Conservation (phyloP, 495 filamentous ascomycete species). For the Sabuloglossum arenarium region DNA sequence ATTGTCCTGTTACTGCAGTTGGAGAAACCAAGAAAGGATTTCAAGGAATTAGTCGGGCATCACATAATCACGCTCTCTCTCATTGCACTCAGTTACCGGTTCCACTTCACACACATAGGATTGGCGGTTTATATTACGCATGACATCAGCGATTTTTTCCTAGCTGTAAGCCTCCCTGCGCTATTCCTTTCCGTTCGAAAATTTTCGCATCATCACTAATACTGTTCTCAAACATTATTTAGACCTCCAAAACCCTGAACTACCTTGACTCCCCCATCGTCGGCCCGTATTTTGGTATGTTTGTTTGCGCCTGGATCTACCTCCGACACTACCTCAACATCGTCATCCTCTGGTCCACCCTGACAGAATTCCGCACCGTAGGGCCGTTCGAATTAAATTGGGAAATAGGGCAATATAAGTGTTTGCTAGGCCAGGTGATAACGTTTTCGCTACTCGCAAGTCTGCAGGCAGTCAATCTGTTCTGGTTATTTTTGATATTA, state of each 20-base stretch:
- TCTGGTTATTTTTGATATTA: slow-evolving; percentile 72
- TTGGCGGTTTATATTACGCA: slow-evolving; percentile 92
- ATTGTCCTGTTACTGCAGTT: slow-evolving; percentile 75
- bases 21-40: slow-evolving; percentile 93
- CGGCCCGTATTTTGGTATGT: slow-evolving; percentile 63
- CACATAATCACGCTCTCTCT: slow-evolving; percentile 84
- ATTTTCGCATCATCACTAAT: background rate
- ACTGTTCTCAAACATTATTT: background rate
- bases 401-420: slow-evolving; percentile 71
- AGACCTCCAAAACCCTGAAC: slow-evolving; percentile 89
- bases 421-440: slow-evolving; percentile 51
- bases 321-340: slow-evolving; percentile 83
- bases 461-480: slow-evolving; percentile 64
- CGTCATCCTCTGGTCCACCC: slow-evolving; percentile 60
- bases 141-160: slow-evolving; percentile 91
- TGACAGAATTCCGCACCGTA: slow-evolving; percentile 75
- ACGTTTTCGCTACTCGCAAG: slow-evolving; percentile 46
- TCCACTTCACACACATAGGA: slow-evolving; percentile 98
- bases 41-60: slow-evolving; percentile 83
- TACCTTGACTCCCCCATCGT: slow-evolving; percentile 66
- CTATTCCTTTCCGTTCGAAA: background rate
- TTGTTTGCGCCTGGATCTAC: slow-evolving; percentile 78
- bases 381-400: slow-evolving; percentile 78
- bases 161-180: slow-evolving; percentile 47
- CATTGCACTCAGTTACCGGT: slow-evolving; percentile 79